Conservation (phyloP, 2,329 filamentous ascomycete genomes). For the Pleomassaria siparia region DNA sequence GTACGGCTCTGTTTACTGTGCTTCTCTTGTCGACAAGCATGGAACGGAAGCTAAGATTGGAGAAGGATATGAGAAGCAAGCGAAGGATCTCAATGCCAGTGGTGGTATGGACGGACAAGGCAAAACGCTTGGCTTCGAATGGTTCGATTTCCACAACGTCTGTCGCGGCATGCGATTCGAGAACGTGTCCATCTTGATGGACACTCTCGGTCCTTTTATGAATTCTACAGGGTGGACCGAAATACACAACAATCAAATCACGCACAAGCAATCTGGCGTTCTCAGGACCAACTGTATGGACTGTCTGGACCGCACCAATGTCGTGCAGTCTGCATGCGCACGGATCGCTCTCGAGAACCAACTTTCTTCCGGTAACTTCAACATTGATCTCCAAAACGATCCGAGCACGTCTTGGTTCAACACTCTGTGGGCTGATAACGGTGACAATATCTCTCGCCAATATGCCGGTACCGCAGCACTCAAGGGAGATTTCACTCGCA, state of each 20-base stretch:
- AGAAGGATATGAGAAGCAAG: conserved; percentile 70
- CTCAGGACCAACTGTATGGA: conserved; percentile 99
- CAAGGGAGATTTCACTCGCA: conserved; percentile 95
- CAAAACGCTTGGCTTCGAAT: conserved; percentile 70
- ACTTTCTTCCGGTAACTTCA: conserved; percentile 72
- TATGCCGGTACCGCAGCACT: conserved; percentile 94
- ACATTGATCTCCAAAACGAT: conserved; percentile 73
- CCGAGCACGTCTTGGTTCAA: conserved; percentile 92
- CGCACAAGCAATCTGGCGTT: conserved; percentile 67
- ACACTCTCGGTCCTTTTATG: conserved; percentile 67
- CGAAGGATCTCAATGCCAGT: conserved; percentile 65
- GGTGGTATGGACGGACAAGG: conserved; percentile 53
- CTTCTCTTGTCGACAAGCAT: conserved; percentile 86
- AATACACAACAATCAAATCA: conserved; percentile 46
- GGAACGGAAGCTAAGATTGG: conserved; percentile 80
- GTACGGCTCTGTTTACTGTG: conserved; percentile 77
- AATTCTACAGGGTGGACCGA: conserved; percentile 73
- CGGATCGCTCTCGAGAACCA: conserved; percentile 80
- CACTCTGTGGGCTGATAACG: conserved; percentile 94
- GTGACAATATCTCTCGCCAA: conserved; percentile 91
- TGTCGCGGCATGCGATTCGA: conserved; percentile 98
- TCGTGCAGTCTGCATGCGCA: conserved; percentile 89
- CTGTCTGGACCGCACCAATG: conserved; percentile 92
- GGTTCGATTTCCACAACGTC: conserved; percentile 95
- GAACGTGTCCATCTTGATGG: conserved; percentile 80